These are phyloP conservation scores for Brassica balearica DNA, from an alignment of 441 rosid genomes.

Conservation along the genomic window DNA sequence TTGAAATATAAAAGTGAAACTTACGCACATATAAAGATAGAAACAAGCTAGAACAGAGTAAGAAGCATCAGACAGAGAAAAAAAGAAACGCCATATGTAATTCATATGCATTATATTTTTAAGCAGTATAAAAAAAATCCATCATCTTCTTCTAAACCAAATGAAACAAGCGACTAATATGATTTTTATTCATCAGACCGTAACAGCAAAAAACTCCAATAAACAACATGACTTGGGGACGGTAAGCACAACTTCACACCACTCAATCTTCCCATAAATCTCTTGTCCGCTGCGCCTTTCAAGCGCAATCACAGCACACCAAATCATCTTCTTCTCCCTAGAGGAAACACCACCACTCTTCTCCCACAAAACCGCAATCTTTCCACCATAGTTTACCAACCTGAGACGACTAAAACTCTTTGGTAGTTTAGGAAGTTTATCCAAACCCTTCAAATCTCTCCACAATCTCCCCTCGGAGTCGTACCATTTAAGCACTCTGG, in stretches of 20 bases:
- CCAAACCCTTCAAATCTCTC: not conserved
- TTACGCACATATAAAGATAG: not conserved
- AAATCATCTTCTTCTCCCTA: not conserved
- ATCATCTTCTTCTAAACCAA: not conserved
- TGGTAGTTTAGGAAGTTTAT: not conserved
- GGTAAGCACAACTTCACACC: not conserved
- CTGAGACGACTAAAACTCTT: not conserved
- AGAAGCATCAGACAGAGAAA: not conserved
- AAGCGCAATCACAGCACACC: not conserved
- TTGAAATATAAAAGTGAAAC: not conserved
- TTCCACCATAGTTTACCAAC: constrained; percentile 11
- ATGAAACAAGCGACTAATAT: not conserved
- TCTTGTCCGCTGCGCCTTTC: not conserved
- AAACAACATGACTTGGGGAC: not conserved
- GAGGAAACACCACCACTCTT: not conserved
- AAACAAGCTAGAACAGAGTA: not conserved
- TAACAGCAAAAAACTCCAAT: not conserved
- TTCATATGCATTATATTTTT: not conserved
- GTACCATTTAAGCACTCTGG: not conserved
- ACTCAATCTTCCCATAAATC: not conserved
- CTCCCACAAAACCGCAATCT: constrained; percentile 6
- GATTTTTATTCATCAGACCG: not conserved
- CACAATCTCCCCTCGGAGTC: not conserved
- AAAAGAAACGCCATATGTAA: not conserved
- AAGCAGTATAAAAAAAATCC: not conserved